Evolutionary conservation across 2,329 filamentous ascomycete species (phyloP).

Genomic region (Didymella arachidicola): DNA sequence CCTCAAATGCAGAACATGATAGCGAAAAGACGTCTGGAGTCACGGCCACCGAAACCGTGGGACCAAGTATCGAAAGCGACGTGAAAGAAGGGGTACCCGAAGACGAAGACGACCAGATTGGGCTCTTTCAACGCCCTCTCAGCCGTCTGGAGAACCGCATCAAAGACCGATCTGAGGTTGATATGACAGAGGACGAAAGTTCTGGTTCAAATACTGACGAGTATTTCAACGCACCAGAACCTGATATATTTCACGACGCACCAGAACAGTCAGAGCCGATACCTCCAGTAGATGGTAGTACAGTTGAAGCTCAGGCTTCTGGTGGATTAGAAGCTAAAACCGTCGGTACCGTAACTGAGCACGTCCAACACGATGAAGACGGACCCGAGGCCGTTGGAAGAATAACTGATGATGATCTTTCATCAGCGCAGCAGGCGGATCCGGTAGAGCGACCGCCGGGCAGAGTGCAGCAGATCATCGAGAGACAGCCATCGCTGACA

Average conservation of each 20-base stretch:
- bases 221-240: no score
- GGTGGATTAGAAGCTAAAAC: background rate
- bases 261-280: background rate
- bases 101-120: background rate
- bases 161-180: background rate
- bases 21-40: background rate
- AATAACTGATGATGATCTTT: background rate
- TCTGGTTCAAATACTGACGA: background rate
- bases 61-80: background rate
- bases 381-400: background rate
- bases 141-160: background rate
- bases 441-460: background rate
- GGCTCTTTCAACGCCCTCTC: background rate
- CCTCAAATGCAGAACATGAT: background rate
- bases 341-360: no score
- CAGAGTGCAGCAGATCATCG: background rate
- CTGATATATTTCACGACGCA: background rate
- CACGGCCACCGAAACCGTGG: background rate
- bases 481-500: background rate
- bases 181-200: background rate
- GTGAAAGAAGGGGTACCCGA: background rate
- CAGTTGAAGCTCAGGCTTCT: no score
- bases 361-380: background rate
- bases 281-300: background rate
- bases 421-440: background rate